phyloP scores from a whole-genome alignment of 164 flowering plant genomes.

The Tetrastigma voinierianum region DNA sequence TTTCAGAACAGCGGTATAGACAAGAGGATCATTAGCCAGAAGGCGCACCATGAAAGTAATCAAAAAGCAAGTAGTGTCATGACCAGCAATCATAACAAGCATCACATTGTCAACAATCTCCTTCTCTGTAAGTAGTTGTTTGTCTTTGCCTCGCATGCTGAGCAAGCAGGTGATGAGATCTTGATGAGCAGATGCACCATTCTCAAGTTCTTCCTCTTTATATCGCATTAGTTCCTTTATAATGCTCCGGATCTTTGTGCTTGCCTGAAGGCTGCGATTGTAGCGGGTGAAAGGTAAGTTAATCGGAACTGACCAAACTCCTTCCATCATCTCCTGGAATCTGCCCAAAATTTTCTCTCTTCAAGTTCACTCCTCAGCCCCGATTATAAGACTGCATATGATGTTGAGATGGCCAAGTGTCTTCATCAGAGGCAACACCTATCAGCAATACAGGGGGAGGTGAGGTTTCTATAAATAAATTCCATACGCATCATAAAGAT shows the following conservation, averaged over 20 bases:
- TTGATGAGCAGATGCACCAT: constrained; percentile 34
- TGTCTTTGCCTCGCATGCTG: constrained; percentile 23
- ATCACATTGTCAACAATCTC: constrained; percentile 56
- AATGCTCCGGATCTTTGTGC: constrained; percentile 27
- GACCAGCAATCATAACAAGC: constrained; percentile 60
- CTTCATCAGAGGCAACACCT: constrained; percentile 69
- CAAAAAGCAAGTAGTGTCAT: constrained; percentile 49
- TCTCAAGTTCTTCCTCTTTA: constrained; percentile 34
- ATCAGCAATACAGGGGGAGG: not conserved
- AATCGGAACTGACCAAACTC: constrained; percentile 66
- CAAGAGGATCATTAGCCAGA: constrained; percentile 35
- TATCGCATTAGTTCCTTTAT: constrained; percentile 30
- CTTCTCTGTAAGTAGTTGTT: constrained; percentile 31
- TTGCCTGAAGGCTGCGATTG: constrained; percentile 52
- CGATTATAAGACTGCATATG: constrained; percentile 53
- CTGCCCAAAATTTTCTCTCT: constrained; percentile 32
- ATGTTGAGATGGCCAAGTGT: constrained; percentile 64
- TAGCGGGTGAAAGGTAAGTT: constrained; percentile 66
- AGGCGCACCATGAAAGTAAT: constrained; percentile 49
- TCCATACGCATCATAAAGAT: too few relatives aligned
- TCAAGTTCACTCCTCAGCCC: constrained; percentile 37
- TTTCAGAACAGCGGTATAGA: constrained; percentile 35
- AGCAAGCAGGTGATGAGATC: constrained; percentile 64
- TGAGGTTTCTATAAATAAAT: too few relatives aligned
- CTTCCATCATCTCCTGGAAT: constrained; percentile 46